Evolutionary conservation across 306 rosid genomes (phyloP).

Genomic region (Ochetophila trinervis): DNA sequence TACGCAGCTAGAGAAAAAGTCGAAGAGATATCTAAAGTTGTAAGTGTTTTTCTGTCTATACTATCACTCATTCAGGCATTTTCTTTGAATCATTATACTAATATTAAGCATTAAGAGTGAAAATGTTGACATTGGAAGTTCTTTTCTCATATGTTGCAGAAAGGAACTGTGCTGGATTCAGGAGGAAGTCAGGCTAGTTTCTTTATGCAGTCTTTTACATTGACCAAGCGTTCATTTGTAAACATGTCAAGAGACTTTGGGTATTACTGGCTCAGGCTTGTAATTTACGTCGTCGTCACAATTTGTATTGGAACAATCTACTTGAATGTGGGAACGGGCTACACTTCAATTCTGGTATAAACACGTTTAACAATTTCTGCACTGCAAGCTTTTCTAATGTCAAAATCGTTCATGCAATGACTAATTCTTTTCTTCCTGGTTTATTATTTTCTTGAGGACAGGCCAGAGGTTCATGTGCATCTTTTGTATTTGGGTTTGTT

Average conservation of each 20-base stretch:
- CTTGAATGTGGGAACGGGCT: constrained; percentile 76
- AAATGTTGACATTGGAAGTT: neutral
- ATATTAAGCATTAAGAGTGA: too few relatives aligned
- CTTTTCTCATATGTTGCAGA: constrained; percentile 47
- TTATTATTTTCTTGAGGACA: constrained; percentile 22
- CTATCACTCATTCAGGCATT: neutral
- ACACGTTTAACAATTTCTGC: neutral
- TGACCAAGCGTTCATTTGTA: constrained; percentile 81
- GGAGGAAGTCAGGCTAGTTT: constrained; percentile 99
- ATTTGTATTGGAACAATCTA: constrained; percentile 88
- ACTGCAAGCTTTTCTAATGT: neutral
- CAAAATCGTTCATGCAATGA: constrained; percentile 11
- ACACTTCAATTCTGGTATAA: constrained; percentile 83
- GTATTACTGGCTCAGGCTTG: constrained; percentile 97
- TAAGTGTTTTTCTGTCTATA: constrained; percentile 37
- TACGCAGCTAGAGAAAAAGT: constrained; percentile 74
- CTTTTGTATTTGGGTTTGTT: constrained; percentile 90
- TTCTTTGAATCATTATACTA: neutral
- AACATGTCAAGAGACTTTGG: constrained; percentile 99
- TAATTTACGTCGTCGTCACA: constrained; percentile 85
- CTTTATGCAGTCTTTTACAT: constrained; percentile 65
- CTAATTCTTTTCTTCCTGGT: neutral
- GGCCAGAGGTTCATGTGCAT: constrained; percentile 99
- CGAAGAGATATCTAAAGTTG: constrained; percentile 77
- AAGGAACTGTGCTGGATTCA: constrained; percentile 80